Base-by-base conservation (phyloP, 2,329 filamentous ascomycete genomes). In the Tricladium varicosporioides region DNA sequence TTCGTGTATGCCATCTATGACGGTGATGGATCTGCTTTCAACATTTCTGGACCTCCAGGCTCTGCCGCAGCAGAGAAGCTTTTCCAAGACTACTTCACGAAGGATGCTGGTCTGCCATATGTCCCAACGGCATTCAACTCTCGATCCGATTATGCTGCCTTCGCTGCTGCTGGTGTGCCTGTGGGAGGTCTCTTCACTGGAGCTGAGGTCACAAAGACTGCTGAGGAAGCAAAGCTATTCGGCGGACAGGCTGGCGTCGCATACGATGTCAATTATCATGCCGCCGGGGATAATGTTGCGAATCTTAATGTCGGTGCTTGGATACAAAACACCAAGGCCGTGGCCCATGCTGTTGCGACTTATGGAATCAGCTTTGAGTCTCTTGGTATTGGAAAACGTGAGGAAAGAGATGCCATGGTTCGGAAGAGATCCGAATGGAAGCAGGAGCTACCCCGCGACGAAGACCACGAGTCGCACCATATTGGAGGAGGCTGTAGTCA, bases 61-160 rank as follows among this genome's bases (percentile, higher is more conserved):
- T 91, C 87, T 0, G 82, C 86, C 60, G 80, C 91, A 69, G 78
- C 91, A 55, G 81, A 86, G 57, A 75, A 86, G 58, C 74, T 91
- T 36, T 91, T 90, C 70, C 75, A 85, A 16, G 76, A 85, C 49
- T 91, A 82, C 79, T 92, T 87, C 74, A 43, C 13, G 9, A 72
- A 78, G 59, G 72, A 76, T 1, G 77, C 85, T 18, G 85, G 79
- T 1, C 77, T 85, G 56, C 85, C 85, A 71, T 86, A 85, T 69
- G 88, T 84, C 0, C 83, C 88, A 57, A 89, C 89, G 27, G 81
- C 84, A 1, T 93, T 94, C 63, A 87, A 91, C 65, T 89, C 89
- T 5, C 85, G 89, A 57, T 90, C 86, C 61, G 90, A 94, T 72
- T 93, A 93, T 65, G 87, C 86, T 51, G 86, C 84, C 1, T 92